Conservation (phyloP, 257 asterid species). For the Rehmannia glutinosa region DNA sequence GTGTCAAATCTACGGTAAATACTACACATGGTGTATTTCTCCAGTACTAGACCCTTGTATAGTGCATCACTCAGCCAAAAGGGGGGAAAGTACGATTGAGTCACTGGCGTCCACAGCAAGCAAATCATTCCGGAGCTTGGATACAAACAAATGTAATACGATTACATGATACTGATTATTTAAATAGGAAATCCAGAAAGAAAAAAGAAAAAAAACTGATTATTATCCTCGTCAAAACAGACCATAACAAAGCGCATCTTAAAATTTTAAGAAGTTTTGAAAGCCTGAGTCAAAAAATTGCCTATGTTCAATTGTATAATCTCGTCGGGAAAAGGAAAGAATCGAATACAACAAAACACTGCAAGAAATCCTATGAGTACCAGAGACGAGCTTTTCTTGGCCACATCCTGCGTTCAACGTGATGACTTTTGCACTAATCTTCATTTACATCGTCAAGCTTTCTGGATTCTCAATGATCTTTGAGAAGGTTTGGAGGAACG, state of each 20-base stretch:
- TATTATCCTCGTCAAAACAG: slow-evolving; percentile 8
- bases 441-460: slow-evolving; percentile 61
- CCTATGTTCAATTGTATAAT: slow-evolving; percentile 2
- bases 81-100: too few species aligned
- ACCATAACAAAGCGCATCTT: not conserved
- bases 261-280: too few species aligned
- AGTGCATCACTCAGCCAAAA: too few species aligned
- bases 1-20: too few species aligned
- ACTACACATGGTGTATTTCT: too few species aligned
- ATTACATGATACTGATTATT: not conserved
- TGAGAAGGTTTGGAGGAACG: slow-evolving; percentile 71
- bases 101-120: not conserved
- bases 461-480: slow-evolving; percentile 79
- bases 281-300: slow-evolving; percentile 13
- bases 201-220: too few species aligned
- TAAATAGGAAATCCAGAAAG: not conserved
- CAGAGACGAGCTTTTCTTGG: not conserved
- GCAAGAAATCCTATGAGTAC: slow-evolving; percentile 12
- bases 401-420: not conserved
- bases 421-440: not conserved
- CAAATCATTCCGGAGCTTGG: not conserved
- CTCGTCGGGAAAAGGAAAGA: not conserved
- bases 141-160: not conserved
- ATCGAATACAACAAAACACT: slow-evolving; percentile 14
- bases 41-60: too few species aligned